A percentile compares a stretch with the other conserved stretches of the same genome.
Conservation (phyloP, 163 green algal genomes). For the Volvox carteri region DNA sequence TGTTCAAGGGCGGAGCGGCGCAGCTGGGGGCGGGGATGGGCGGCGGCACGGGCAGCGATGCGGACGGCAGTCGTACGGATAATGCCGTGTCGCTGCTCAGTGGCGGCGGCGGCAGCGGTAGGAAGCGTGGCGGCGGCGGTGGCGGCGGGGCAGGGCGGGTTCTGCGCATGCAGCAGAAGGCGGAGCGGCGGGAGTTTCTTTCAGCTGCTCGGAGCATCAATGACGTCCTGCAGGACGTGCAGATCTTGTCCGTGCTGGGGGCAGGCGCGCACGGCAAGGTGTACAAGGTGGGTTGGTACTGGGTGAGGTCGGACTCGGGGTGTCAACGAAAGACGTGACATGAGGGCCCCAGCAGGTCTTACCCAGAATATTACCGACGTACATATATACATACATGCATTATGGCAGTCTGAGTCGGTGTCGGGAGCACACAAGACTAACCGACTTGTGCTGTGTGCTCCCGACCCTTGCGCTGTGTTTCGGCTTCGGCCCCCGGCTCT, state of each 20-base stretch:
- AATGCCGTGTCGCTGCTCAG: background rate
- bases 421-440: no score
- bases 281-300: constrained; percentile 57
- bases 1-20: background rate
- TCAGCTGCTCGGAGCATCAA: constrained; percentile 21
- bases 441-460: no score
- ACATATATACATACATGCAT: no score
- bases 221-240: constrained; percentile 43
- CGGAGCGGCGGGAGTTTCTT: constrained; percentile 45
- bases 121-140: background rate
- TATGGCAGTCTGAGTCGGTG: no score
- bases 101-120: background rate
- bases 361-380: no score
- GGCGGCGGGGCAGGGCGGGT: background rate
- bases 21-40: background rate
- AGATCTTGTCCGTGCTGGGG: constrained; percentile 43
- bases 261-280: constrained; percentile 49
- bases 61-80: background rate
- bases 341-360: no score
- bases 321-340: no score
- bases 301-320: no score
- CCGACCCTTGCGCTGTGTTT: no score
- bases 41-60: background rate
- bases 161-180: constrained; percentile 2
- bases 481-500: no score